A percentile compares a stretch with the other conserved stretches of the same genome.
These are phyloP conservation scores for Trypanosoma boissoni DNA, from an alignment of 208 protist genomes.

Conservation along the genomic window DNA sequence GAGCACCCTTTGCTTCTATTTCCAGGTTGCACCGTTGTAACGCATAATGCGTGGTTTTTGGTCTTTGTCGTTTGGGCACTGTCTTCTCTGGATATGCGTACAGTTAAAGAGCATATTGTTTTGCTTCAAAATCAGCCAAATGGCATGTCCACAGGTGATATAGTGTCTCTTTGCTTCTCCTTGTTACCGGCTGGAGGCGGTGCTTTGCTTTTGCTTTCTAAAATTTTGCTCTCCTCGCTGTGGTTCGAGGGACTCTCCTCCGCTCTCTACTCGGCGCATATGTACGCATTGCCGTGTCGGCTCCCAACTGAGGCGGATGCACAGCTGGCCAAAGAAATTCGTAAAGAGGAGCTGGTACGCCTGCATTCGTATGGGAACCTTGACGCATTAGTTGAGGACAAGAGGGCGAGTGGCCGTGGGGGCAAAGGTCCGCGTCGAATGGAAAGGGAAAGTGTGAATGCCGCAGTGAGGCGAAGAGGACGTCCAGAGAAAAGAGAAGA, in stretches of 20 bases:
- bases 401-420: no score
- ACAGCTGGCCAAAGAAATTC: background rate
- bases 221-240: slow-evolving; percentile 19
- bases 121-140: background rate
- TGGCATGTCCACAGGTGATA: background rate
- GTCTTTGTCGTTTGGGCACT: slow-evolving; percentile 29
- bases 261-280: slow-evolving; percentile 4
- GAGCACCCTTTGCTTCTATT: slow-evolving; percentile 30
- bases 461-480: no score
- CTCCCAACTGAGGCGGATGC: background rate
- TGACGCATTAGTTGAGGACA: no score
- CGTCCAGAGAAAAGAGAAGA: no score
- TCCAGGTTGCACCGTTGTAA: slow-evolving; percentile 24
- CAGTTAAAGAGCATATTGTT: slow-evolving; percentile 24
- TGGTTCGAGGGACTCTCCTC: slow-evolving; percentile 1
- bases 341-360: background rate
- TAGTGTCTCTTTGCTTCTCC: slow-evolving; percentile 3
- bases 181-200: background rate
- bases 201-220: slow-evolving; percentile 1
- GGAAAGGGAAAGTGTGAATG: no score
- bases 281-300: background rate
- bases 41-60: slow-evolving; percentile 32
- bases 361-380: background rate
- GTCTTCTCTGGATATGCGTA: slow-evolving; percentile 27
- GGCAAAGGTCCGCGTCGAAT: no score